Conservation (phyloP, 176 grass and related monocot species). For the Eragrostis curvula region DNA sequence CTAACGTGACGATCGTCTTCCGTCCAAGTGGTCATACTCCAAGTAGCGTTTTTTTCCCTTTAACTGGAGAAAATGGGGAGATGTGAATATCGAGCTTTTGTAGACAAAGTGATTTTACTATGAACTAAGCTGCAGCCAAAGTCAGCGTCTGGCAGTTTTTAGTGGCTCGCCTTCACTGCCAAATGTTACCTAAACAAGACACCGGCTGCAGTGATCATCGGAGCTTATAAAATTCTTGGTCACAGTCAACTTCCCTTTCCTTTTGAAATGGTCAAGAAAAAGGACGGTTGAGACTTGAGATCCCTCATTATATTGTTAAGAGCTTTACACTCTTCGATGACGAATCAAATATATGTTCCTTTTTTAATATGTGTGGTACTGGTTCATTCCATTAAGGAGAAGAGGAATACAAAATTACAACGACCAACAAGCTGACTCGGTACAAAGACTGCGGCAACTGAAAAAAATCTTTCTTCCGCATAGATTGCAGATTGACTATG, state of each 20-base stretch:
- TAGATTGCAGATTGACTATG: background rate
- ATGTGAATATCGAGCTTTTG: too few relatives aligned
- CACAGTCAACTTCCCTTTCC: constrained; percentile 5
- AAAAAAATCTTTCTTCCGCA: background rate
- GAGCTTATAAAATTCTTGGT: background rate
- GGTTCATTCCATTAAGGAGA: background rate
- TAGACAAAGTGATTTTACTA: too few relatives aligned
- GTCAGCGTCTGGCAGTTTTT: background rate
- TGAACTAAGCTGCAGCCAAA: background rate
- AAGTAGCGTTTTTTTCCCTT: too few relatives aligned
- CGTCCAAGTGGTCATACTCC: background rate
- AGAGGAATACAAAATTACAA: background rate
- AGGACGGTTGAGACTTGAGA: background rate
- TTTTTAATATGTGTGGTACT: background rate
- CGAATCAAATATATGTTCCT: background rate
- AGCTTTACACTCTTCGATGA: background rate
- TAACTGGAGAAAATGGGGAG: too few relatives aligned
- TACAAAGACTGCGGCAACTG: background rate
- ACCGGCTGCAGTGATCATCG: background rate
- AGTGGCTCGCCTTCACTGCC: too few relatives aligned
- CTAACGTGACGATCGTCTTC: background rate
- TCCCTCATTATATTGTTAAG: too few relatives aligned
- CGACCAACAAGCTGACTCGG: background rate
- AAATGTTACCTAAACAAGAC: background rate
- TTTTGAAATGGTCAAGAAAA: background rate